Conservation (phyloP, 2,329 filamentous ascomycete species). For the Alternaria sp. region DNA sequence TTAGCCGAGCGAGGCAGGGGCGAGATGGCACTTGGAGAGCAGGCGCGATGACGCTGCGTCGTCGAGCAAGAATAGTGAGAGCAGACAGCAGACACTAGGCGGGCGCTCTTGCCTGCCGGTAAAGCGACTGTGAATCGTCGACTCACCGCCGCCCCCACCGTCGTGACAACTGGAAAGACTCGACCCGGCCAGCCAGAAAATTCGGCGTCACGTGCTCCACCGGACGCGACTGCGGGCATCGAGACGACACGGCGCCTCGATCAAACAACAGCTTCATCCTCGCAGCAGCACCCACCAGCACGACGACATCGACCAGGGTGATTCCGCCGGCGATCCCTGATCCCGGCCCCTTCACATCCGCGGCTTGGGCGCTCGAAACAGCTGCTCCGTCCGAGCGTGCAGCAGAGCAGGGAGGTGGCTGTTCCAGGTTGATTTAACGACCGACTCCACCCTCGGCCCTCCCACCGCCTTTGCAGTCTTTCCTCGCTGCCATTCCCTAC, state of each 20-base stretch:
- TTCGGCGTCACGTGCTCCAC: conserved; percentile 30
- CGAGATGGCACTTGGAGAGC: too few species aligned
- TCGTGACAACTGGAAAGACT: not conserved
- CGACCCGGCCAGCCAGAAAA: not conserved
- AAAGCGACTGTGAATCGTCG: too few species aligned
- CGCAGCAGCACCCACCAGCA: not conserved
- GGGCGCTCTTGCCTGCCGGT: not conserved
- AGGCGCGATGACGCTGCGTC: conserved; percentile 7
- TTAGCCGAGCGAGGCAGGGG: conserved; percentile 32
- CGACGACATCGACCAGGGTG: conserved; percentile 5
- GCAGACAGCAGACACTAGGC: not conserved
- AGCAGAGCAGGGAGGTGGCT: conserved; percentile 43
- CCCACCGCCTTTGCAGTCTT: conserved; percentile 24
- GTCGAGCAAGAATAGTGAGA: not conserved
- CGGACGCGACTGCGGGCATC: conserved; percentile 15
- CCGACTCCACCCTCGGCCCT: conserved; percentile 40
- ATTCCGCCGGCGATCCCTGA: conserved; percentile 36
- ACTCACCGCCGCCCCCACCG: not conserved
- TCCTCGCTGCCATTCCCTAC: conserved; percentile 19
- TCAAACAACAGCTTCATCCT: not conserved
- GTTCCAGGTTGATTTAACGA: conserved; percentile 52
- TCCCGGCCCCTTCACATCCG: conserved; percentile 37
- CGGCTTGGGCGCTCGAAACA: conserved; percentile 39
- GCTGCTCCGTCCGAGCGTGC: conserved; percentile 40
- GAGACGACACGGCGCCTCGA: not conserved